Conservation (phyloP, 2,329 filamentous ascomycete species). For the Exutisphaerella laricina region DNA sequence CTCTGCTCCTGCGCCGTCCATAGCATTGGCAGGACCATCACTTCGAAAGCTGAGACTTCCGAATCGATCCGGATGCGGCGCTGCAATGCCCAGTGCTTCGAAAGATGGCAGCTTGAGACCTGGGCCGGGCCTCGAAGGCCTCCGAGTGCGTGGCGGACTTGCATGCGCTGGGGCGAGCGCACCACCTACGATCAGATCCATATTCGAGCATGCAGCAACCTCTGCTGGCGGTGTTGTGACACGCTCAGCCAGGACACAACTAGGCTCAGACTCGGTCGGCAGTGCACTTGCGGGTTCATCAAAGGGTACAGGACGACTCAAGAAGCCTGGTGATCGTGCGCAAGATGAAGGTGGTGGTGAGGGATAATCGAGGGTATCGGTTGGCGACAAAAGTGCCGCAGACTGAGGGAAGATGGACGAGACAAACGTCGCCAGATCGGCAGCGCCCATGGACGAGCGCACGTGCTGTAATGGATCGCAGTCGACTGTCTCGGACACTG, state of each 20-base stretch:
- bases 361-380: no score
- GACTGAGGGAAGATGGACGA: no score
- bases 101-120: conserved; percentile 51
- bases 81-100: conserved; percentile 47
- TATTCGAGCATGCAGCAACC: conserved; percentile 9
- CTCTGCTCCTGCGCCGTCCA: conserved; percentile 6
- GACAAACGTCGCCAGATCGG: no score
- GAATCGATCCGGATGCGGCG: conserved; percentile 42
- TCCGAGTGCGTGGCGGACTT: conserved; percentile 9
- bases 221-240: conserved; percentile 22
- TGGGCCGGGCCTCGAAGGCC: conserved; percentile 24
- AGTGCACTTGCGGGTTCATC: conserved; percentile 9
- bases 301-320: conserved; percentile 11
- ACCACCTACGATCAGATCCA: conserved; percentile 28
- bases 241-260: conserved; percentile 7
- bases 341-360: not conserved
- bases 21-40: not conserved
- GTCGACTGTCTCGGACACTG: not conserved
- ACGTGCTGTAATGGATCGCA: no score
- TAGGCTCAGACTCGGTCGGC: conserved; percentile 18
- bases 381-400: no score
- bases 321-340: conserved; percentile 5
- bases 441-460: no score
- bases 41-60: conserved; percentile 22
- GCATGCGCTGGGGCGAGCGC: conserved; percentile 24